Evolutionary conservation across 2,329 filamentous ascomycete genomes (phyloP).

Genomic region (Claviceps capensis): DNA sequence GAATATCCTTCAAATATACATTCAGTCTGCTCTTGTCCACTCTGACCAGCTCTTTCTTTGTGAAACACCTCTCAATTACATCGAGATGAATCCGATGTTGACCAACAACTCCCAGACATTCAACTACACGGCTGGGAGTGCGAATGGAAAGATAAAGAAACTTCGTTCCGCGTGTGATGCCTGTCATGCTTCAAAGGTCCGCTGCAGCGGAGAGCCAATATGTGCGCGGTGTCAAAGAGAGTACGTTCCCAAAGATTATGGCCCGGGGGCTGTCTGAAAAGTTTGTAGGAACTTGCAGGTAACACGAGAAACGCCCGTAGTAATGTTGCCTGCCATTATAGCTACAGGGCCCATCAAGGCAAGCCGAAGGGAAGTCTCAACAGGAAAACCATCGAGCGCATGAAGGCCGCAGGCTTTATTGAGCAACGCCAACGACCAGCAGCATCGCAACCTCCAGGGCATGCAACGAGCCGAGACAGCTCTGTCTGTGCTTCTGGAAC

Average conservation of each 20-base stretch:
- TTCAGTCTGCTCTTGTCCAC: too few species aligned
- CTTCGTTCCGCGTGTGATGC: conserved; percentile 5
- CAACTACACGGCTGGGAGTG: not conserved
- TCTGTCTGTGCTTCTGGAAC: not conserved
- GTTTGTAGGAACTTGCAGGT: not conserved
- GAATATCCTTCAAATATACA: too few species aligned
- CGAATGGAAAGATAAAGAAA: not conserved
- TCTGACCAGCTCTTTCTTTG: not conserved
- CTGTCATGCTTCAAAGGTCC: conserved; percentile 5
- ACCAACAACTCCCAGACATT: not conserved
- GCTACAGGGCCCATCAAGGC: not conserved
- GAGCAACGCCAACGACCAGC: not conserved
- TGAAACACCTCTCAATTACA: not conserved
- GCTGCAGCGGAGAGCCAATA: conserved; percentile 1
- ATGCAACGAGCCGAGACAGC: not conserved
- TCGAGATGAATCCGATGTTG: not conserved
- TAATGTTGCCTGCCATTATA: not conserved
- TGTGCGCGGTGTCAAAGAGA: conserved; percentile 1
- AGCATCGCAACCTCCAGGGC: not conserved
- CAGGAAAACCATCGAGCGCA: not conserved
- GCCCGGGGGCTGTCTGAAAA: not conserved
- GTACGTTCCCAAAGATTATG: not conserved
- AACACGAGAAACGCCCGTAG: not conserved
- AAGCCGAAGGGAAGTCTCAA: not conserved
- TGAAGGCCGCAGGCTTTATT: not conserved